phyloP scores from a whole-genome alignment of 1,284 basidiomycete genomes.

The Lignosus rhinocerotis region DNA sequence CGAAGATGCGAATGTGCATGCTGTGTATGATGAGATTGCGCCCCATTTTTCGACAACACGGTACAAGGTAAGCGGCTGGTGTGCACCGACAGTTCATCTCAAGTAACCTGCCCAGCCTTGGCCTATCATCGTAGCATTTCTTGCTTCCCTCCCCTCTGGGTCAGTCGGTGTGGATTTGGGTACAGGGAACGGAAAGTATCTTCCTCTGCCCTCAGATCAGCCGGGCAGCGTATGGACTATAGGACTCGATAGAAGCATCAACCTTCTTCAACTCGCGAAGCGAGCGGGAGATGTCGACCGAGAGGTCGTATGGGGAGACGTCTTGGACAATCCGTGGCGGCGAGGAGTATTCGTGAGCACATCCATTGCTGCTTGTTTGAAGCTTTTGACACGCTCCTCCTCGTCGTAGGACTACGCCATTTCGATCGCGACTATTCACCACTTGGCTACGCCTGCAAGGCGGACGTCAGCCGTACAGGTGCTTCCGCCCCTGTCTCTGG shows the following conservation, averaged over 20 bases:
- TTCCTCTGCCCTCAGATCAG: conserved; percentile 65
- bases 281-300: conserved; percentile 52
- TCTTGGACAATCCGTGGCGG: conserved; percentile 72
- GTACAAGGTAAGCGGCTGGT: conserved; percentile 69
- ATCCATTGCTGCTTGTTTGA: not conserved
- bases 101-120: conserved; percentile 65
- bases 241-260: conserved; percentile 81
- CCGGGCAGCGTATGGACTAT: conserved; percentile 68
- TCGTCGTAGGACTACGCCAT: conserved; percentile 83
- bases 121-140: conserved; percentile 88
- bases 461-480: conserved; percentile 76
- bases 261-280: conserved; percentile 76
- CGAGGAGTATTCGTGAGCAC: conserved; percentile 72
- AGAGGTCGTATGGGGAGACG: conserved; percentile 80
- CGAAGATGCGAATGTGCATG: conserved; percentile 78
- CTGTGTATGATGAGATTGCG: conserved; percentile 90
- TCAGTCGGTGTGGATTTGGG: conserved; percentile 93
- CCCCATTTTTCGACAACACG: conserved; percentile 91
- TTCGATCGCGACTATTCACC: conserved; percentile 94
- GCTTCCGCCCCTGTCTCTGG: not conserved
- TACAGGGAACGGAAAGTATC: conserved; percentile 97
- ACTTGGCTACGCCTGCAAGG: conserved; percentile 79
- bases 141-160: conserved; percentile 72
- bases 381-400: not conserved
- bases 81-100: not conserved